These are phyloP conservation scores for Linum trigynum DNA, from an alignment of 345 rosid species.

Conservation along the genomic window DNA sequence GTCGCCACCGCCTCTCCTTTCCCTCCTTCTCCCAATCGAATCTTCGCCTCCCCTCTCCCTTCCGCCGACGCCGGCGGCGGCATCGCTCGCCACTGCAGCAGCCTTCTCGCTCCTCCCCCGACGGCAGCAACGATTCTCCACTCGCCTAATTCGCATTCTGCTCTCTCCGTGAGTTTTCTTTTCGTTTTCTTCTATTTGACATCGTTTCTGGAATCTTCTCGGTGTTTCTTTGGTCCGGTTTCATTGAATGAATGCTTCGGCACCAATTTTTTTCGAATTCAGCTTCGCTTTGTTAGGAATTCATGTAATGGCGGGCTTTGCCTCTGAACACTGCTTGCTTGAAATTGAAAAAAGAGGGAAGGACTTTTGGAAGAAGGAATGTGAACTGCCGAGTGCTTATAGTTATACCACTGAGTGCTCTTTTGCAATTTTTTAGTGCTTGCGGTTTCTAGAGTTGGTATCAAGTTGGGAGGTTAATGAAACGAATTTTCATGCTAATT, in stretches of 20 bases:
- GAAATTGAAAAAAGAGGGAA: too few species aligned
- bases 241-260: not conserved
- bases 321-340: too few species aligned
- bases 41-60: slow-evolving; percentile 9
- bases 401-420: too few species aligned
- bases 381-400: too few species aligned
- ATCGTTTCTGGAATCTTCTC: not conserved
- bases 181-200: not conserved
- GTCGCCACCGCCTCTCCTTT: slow-evolving; percentile 5
- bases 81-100: too few species aligned
- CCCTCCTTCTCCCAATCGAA: slow-evolving; percentile 19
- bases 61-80: not conserved
- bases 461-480: too few species aligned
- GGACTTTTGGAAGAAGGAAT: too few species aligned
- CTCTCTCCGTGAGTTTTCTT: slow-evolving; percentile 11
- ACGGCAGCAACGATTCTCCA: slow-evolving; percentile 15
- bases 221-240: not conserved
- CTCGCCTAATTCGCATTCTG: slow-evolving; percentile 22
- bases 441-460: too few species aligned
- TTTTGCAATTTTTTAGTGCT: too few species aligned
- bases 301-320: too few species aligned
- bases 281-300: too few species aligned
- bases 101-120: slow-evolving; percentile 8
- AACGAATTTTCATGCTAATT: not conserved
- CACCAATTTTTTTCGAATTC: too few species aligned